phyloP scores from a whole-genome alignment of 2,329 filamentous ascomycete genomes.

The Fusarium anthophilum region DNA sequence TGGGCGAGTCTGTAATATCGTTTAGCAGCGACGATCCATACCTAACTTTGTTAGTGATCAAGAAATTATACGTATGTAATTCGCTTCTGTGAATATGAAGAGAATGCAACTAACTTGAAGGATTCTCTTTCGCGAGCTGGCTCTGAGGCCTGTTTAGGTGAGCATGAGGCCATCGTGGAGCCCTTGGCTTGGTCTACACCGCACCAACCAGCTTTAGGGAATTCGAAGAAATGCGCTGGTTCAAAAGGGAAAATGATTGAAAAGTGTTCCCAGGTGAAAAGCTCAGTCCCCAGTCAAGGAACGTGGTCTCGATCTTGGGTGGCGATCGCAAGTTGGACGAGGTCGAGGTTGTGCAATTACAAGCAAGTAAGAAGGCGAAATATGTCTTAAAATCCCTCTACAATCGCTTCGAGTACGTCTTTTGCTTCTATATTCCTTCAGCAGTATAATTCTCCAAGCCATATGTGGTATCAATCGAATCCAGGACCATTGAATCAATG shows the following conservation, averaged over 20 bases:
- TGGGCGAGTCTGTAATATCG: slow-evolving; percentile 6
- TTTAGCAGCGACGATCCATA: slow-evolving; percentile 26
- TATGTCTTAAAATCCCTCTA: neutral
- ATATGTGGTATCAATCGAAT: neutral
- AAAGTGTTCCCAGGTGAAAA: neutral
- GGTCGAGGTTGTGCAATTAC: neutral
- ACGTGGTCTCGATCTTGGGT: neutral
- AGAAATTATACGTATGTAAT: too few relatives aligned
- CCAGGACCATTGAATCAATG: neutral
- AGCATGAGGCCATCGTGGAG: slow-evolving; percentile 7
- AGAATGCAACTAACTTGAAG: slow-evolving; percentile 18
- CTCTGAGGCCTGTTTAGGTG: slow-evolving; percentile 19
- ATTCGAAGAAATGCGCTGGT: neutral
- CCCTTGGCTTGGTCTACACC: neutral
- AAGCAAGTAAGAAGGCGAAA: neutral
- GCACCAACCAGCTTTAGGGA: neutral
- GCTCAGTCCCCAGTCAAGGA: neutral
- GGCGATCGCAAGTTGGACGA: neutral
- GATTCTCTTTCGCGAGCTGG: slow-evolving; percentile 25
- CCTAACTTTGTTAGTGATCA: slow-evolving; percentile 1
- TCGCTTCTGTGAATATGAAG: neutral
- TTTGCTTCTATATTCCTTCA: neutral
- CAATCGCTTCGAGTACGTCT: neutral
- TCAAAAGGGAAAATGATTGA: neutral
- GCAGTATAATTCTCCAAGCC: neutral